These are phyloP conservation scores for Dryas octopetala DNA, from an alignment of 306 rosid genomes.

Conservation along the genomic window DNA sequence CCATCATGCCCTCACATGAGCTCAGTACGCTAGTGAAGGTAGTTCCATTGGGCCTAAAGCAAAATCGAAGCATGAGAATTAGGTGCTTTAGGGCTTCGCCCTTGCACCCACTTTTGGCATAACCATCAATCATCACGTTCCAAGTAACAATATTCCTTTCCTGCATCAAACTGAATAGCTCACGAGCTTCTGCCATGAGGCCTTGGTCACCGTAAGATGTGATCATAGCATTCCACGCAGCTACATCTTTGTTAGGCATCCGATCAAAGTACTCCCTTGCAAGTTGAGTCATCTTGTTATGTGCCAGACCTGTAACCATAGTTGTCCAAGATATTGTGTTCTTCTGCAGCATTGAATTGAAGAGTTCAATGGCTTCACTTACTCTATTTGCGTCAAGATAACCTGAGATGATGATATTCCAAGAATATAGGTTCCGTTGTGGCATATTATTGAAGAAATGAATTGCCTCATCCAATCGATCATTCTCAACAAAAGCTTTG, in stretches of 20 bases:
- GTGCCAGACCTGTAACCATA: conserved; percentile 51
- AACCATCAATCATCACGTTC: conserved; percentile 44
- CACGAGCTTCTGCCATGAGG: conserved; percentile 37
- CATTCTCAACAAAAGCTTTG: conserved; percentile 47
- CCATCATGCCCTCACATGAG: conserved; percentile 40
- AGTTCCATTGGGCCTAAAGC: conserved; percentile 37
- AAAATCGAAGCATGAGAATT: conserved; percentile 38
- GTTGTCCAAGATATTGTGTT: conserved; percentile 46
- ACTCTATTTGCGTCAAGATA: conserved; percentile 35
- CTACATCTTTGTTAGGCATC: conserved; percentile 41
- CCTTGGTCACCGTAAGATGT: conserved; percentile 35
- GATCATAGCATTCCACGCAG: conserved; percentile 53
- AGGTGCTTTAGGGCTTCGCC: conserved; percentile 39
- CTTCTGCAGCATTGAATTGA: conserved; percentile 40
- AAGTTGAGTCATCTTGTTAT: conserved; percentile 30
- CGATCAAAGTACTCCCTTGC: conserved; percentile 49
- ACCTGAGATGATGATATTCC: conserved; percentile 57
- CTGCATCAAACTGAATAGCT: conserved; percentile 42
- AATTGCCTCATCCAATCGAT: conserved; percentile 35
- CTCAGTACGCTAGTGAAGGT: conserved; percentile 35
- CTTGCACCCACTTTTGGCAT: conserved; percentile 24
- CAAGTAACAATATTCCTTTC: conserved; percentile 44
- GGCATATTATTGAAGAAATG: conserved; percentile 45
- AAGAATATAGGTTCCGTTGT: conserved; percentile 37
- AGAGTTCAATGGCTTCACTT: conserved; percentile 43